phyloP scores from a whole-genome alignment of 2,329 filamentous ascomycete genomes.

The Mycosphaerella arachidis region DNA sequence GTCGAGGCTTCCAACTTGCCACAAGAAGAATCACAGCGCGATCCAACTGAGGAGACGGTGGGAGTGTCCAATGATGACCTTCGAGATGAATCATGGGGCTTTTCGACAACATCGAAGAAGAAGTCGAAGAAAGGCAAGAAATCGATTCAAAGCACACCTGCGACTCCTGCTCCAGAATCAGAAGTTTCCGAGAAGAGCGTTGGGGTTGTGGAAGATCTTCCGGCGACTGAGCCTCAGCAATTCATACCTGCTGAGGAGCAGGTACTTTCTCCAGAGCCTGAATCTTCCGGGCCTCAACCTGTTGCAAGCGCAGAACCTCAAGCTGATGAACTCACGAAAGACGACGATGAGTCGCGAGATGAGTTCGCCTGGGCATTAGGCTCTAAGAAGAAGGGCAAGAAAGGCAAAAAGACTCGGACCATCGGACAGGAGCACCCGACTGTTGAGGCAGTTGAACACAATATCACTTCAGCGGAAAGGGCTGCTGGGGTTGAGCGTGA shows the following conservation, averaged over 20 bases:
- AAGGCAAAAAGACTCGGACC: slow-evolving; percentile 37
- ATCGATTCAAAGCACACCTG: not conserved
- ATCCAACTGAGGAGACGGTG: not conserved
- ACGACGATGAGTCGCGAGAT: not conserved
- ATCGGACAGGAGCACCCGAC: slow-evolving; percentile 4
- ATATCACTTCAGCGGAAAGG: not conserved
- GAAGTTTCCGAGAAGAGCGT: not conserved
- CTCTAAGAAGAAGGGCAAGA: slow-evolving; percentile 35
- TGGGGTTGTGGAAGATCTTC: not conserved
- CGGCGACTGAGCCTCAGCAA: not conserved
- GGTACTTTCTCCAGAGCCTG: not conserved
- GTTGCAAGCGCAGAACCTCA: not conserved
- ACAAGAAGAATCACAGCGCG: not conserved
- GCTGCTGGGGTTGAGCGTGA: not conserved
- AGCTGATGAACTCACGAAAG: not conserved
- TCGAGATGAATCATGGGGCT: slow-evolving; percentile 6
- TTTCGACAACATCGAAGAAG: slow-evolving; percentile 21
- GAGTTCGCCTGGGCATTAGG: not conserved
- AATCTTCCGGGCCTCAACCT: not conserved
- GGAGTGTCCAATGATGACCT: not conserved
- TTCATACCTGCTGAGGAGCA: not conserved
- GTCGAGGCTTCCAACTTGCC: not conserved
- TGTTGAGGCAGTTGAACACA: slow-evolving; percentile 18
- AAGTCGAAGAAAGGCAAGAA: slow-evolving; percentile 16
- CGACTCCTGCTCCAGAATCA: not conserved